phyloP scores from a whole-genome alignment of 2,329 filamentous ascomycete genomes.

The Aphanocladium album region DNA sequence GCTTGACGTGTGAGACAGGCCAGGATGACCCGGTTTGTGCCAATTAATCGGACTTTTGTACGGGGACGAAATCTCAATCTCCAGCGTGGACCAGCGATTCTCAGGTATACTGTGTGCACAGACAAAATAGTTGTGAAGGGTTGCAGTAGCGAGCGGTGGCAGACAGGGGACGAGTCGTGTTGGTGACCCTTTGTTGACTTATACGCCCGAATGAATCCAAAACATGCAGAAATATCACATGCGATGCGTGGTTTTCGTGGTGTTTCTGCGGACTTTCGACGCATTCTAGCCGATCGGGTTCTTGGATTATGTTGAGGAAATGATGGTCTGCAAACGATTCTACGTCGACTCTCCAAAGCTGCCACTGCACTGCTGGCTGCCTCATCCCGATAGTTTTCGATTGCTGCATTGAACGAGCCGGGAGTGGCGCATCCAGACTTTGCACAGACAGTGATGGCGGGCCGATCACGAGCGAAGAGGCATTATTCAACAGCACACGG shows the following conservation, averaged over 20 bases:
- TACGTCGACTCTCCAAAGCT: background rate
- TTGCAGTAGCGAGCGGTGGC: background rate
- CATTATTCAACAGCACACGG: background rate
- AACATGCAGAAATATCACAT: background rate
- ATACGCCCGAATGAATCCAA: background rate
- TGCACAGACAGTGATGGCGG: background rate
- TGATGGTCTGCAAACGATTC: background rate
- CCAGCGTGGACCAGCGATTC: background rate
- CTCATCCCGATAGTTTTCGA: background rate
- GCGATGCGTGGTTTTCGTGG: background rate
- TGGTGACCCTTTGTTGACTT: background rate
- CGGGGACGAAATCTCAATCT: background rate
- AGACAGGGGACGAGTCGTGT: background rate
- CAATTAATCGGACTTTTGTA: conserved; percentile 1
- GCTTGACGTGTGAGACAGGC: background rate
- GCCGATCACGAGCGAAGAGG: background rate
- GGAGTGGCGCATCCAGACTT: background rate
- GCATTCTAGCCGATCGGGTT: background rate
- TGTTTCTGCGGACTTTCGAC: background rate
- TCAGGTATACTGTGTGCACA: background rate
- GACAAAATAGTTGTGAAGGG: background rate
- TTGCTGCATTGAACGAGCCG: background rate
- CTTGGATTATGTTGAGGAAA: background rate
- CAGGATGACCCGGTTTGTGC: background rate
- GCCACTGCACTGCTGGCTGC: background rate